Percentiles rank a stretch among this genome's conserved stretches.
Evolutionary conservation across 768 basidiomycete genomes (phyloP).

Genomic region (Phylloporus sp.): DNA sequence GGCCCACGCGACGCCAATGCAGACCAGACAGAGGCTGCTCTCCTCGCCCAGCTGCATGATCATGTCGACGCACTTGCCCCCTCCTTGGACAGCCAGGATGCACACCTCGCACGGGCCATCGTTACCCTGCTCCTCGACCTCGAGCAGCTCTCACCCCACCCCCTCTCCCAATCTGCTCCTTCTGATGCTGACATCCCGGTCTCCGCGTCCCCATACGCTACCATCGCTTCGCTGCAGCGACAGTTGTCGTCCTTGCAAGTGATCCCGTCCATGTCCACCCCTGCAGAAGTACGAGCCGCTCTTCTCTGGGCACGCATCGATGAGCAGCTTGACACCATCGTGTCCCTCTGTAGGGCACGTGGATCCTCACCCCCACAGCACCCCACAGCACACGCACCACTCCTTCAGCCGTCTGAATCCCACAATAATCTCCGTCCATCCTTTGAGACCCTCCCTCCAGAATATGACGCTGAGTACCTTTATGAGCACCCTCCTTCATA

Average conservation of each 20-base stretch:
- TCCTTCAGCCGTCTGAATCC: not conserved
- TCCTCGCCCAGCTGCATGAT: slow-evolving; percentile 56
- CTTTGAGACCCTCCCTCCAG: slow-evolving; percentile 44
- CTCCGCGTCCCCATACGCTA: slow-evolving; percentile 30
- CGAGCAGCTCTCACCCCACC: slow-evolving; percentile 45
- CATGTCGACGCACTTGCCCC: slow-evolving; percentile 49
- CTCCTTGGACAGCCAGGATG: slow-evolving; percentile 47
- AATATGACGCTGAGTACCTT: slow-evolving; percentile 41
- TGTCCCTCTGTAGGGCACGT: slow-evolving; percentile 62
- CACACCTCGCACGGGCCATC: slow-evolving; percentile 62
- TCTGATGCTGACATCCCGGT: slow-evolving; percentile 5
- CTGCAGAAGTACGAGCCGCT: slow-evolving; percentile 53
- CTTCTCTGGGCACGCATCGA: slow-evolving; percentile 76
- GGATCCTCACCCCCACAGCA: slow-evolving; percentile 21
- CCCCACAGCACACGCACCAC: slow-evolving; percentile 20
- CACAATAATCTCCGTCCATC: slow-evolving; percentile 9
- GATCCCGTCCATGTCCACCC: slow-evolving; percentile 24
- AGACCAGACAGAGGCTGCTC: slow-evolving; percentile 40
- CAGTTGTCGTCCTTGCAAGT: slow-evolving; percentile 67
- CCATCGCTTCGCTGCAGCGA: slow-evolving; percentile 60
- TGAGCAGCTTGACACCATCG: slow-evolving; percentile 65
- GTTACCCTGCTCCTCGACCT: slow-evolving; percentile 68
- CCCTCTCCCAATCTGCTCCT: slow-evolving; percentile 12
- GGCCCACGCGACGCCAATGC: slow-evolving; percentile 8
- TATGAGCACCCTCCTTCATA: slow-evolving; percentile 29